Evolutionary conservation across 352 stramenopile genomes (phyloP).

Genomic region (Thalassiosira tumida): DNA sequence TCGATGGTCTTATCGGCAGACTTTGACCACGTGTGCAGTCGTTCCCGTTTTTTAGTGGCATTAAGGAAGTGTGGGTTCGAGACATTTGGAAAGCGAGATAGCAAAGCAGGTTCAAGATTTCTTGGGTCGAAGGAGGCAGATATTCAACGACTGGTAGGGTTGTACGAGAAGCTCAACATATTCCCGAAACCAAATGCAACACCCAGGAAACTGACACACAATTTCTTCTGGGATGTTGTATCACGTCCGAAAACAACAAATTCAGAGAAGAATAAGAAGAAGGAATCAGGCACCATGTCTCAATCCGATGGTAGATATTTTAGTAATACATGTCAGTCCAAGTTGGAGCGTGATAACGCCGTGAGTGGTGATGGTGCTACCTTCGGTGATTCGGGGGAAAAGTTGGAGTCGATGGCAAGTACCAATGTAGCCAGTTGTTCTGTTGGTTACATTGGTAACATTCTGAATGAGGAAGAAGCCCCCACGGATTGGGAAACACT

Average conservation of each 20-base stretch:
- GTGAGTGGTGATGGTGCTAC: too few species aligned
- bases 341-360: too few species aligned
- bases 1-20: not conserved
- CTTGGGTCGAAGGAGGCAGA: not conserved
- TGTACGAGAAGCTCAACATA: constrained; percentile 1
- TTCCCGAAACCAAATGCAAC: not conserved
- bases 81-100: not conserved
- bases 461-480: too few species aligned
- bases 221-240: constrained; percentile 48
- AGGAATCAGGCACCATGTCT: too few species aligned
- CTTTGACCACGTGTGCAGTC: constrained; percentile 16
- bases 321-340: too few species aligned
- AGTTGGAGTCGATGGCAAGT: too few species aligned
- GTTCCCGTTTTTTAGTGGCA: not conserved
- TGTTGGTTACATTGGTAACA: too few species aligned
- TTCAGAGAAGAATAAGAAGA: not conserved
- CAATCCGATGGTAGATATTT: too few species aligned
- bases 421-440: too few species aligned
- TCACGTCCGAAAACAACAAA: not conserved
- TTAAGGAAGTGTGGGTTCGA: constrained; percentile 1
- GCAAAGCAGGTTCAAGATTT: not conserved
- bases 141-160: not conserved
- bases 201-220: not conserved
- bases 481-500: too few species aligned
- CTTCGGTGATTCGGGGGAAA: too few species aligned